Base-by-base conservation (phyloP, 2,329 filamentous ascomycete genomes). In the Anthostomella pinea region DNA sequence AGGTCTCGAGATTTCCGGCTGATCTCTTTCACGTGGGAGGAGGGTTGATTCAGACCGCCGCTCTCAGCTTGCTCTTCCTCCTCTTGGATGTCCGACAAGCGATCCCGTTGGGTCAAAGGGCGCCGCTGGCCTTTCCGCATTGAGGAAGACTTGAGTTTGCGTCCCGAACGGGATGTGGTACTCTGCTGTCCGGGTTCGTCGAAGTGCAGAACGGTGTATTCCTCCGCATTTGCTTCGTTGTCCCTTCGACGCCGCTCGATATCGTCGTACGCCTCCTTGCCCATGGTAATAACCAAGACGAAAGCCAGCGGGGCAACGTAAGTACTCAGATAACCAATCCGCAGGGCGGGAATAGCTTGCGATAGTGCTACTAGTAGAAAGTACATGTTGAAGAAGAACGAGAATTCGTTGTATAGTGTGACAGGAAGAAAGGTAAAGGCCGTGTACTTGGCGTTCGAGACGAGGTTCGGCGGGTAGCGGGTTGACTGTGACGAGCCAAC, bases 341-440 rank as follows among this genome's bases (percentile, higher is more conserved):
- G 81, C 36, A 98, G 68, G 15, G 86, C 78, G 4, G 89, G 90
- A 55, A 98, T 90, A 27, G 88, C 83, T 65, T 98, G 93, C 23
- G 91, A 97, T 32, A 97, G 66, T 6, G 93, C 94, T 32, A 98
- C 93, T 17, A 97, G 80, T 38, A 98, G 72, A 62, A 98, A 98
- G 62, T 98, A 98, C 72, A 97, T 87, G 74, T 98, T 98, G 74
- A 98, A 95, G 68, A 98, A 98, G 70, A 97, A 98, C 41, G 91
- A 96, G 62, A 98, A 98, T 60, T 98, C 93, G 67, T 97, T 97
- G 66, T 96, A 98, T 15, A 98, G 72, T 0, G 93, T 98, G 34
- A 91, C 75, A 3, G 94, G 94, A 10, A 98, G 75, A 64, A 98
- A 98, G 34, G 86, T 95, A 70, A 90, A 84, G 1, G 90, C 81